Conservation (phyloP, 2,329 filamentous ascomycete species). For the Exophiala sideris region DNA sequence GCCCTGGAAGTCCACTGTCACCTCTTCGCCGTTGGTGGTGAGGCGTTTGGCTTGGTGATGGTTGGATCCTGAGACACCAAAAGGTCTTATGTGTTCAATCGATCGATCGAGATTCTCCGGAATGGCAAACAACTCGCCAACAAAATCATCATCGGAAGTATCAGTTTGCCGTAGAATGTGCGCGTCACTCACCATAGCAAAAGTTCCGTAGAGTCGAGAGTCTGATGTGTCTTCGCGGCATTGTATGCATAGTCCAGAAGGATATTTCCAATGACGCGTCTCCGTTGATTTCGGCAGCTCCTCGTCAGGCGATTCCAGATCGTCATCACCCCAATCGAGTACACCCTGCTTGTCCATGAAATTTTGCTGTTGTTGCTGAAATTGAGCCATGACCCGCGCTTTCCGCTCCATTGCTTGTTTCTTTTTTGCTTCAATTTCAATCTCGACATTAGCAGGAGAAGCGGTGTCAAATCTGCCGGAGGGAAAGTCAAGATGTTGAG, state of each 20-base stretch:
- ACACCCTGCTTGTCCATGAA: slow-evolving; percentile 87
- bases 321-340: slow-evolving; percentile 83
- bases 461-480: slow-evolving; percentile 77
- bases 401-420: slow-evolving; percentile 85
- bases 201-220: slow-evolving; percentile 83
- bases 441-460: slow-evolving; percentile 67
- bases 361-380: slow-evolving; percentile 94
- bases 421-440: slow-evolving; percentile 74
- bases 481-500: slow-evolving; percentile 57
- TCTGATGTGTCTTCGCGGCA: slow-evolving; percentile 97
- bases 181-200: slow-evolving; percentile 83
- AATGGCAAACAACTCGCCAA: slow-evolving; percentile 73
- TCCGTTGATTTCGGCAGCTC: slow-evolving; percentile 52
- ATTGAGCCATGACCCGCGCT: slow-evolving; percentile 93
- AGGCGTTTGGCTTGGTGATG: slow-evolving; percentile 72
- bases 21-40: slow-evolving; percentile 66
- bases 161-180: slow-evolving; percentile 83
- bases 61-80: slow-evolving; percentile 87
- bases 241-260: slow-evolving; percentile 86
- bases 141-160: slow-evolving; percentile 73
- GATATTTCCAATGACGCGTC: slow-evolving; percentile 83
- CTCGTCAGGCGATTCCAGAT: slow-evolving; percentile 63
- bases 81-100: slow-evolving; percentile 78
- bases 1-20: slow-evolving; percentile 71
- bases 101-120: slow-evolving; percentile 81